Base-by-base conservation (phyloP, 2,329 filamentous ascomycete species). In the Tolypocladium tropicale region DNA sequence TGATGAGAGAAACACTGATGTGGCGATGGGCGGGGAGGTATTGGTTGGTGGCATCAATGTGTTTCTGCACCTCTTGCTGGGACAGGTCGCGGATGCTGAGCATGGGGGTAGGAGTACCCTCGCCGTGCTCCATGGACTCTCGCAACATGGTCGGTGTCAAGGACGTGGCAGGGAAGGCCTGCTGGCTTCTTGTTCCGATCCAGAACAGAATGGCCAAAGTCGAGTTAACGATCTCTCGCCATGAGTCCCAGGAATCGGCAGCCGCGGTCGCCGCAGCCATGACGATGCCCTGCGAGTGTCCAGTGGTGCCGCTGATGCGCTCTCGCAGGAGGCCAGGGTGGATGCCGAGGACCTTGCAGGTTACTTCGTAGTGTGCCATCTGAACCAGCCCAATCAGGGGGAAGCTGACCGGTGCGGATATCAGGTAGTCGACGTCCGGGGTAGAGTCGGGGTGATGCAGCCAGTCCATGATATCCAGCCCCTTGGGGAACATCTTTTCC, bases 71-170 rank as follows among this genome's bases (percentile, higher is more conserved):
- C 63, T 95, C 89, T 48, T 86, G 82, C 66, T 88, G 84, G 0
- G 93, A 88, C 32, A 99, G 83, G 68, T 99, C 94, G 53, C 94
- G 90, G 62, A 99, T 95, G 67, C 94, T 97, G 62, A 99, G 77
- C 94, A 99, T 99, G 46, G 94, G 95, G 1, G 94, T 97, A 1
- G 95, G 94, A 6, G 81, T 82, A n/a, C 95, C 95, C 75, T 99
- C 94, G 54, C 94, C 93, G 70, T 94, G 86, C 69, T 96, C 93
- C 62, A 90, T 81, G 1, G 94, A 96, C 73, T 99, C 94, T 69
- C 93, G 90, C 55, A 99, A 81, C 67, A 93, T 90, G 49, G 84
- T 89, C 0, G 94, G 95, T 4, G 92, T 90, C 65, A 99, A 81
- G 36, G 94, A 97, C 4, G 94, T 99, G 64, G 89, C 85, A 41